Base-by-base conservation (phyloP, 108 stramenopile species). In the Nannochloropsis gaditana region DNA sequence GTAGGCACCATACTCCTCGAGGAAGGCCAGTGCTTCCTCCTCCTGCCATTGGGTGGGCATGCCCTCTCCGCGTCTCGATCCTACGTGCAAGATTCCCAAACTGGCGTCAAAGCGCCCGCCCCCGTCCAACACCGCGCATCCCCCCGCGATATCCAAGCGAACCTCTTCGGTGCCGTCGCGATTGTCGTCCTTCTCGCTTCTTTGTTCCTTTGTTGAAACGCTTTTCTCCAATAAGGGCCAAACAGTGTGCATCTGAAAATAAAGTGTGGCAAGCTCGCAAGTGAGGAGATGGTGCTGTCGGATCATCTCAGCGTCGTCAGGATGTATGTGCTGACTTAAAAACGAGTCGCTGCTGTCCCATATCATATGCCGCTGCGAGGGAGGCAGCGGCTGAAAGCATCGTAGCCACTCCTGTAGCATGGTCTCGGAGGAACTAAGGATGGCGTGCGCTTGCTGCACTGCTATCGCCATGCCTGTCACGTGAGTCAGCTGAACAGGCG, bases 401-500 rank as follows among this genome's bases (percentile, higher is more conserved):
- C 59, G 59, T 3, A 73, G 59, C 59, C 59, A 73, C 59, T 8
- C 59, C 59, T 73, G 59, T n/a, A 73, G 8, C 59, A 73, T 73
- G 59, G 59, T 73, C 59, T 73, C 59, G 6, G 59, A 73, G 59
- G 59, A 73, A n/a, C 59, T n/a, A 15, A 73, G n/a, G 59, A 73
- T 73, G 59, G 59, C 59, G n/a, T 73, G 59, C 59, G 59, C 59
- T n/a, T 73, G 59, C 59, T 73, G 59, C 59, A 3, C 59, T n/a
- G 59, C 59, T n/a, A 73, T n/a, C 59, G 59, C 59, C 59, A 73
- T 73, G 15, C 59, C 59, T 2, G 59, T 73, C 59, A 73, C 59
- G n/a, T 73, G 59, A 15, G 59, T 73, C 59, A 73, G 59, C n/a
- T 73, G 59, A 73, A 73, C n/a, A 73, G 59, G 59, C 59, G 59